Base-by-base conservation (phyloP, 306 rosid genomes). In the Ochetophila trinervis region DNA sequence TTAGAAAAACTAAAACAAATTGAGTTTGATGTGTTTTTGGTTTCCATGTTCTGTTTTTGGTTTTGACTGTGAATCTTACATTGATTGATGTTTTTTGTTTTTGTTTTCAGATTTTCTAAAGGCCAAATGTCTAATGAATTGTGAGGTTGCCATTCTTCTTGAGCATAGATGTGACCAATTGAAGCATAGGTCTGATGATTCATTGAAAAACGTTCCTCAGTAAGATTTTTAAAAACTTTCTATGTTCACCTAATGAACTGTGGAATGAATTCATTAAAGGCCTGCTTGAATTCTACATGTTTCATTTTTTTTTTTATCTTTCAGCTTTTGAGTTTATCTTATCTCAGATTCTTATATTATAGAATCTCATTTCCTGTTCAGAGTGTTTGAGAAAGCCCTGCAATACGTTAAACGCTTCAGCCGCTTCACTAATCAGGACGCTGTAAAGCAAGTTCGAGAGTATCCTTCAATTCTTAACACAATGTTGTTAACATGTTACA, bases 41-140 rank as follows among this genome's bases (percentile, higher is more conserved):
- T 62, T 40, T 4, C 23, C n/a, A 16, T 6, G 6, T 13, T 2
- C 6, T 27, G 27, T 57, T 18, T 7, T 27, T 57, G 15, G 60
- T 5, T n/a, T 56, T 23, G 19, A n/a, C 14, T 14, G 16, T 56
- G 1, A 6, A 56, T 56, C 16, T 14, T 23, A 2, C 1, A 17
- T 60, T 19, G 53, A 15, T 12, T 27, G 35, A 14, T 6, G 59
- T 15, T 48, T 65, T 53, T 17, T n/a, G n/a, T n/a, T n/a, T 4
- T 59, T 53, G 66, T 50, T 49, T 7, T 40, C 62, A 71, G 74
- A 77, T 49, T 77, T 71, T 72, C 36, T 61, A 51, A 77, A 77
- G 67, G 76, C 81, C 22, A 76, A 76, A 65, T 69, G 80, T 30
- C 56, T 76, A 18, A 77, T 71, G 77, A 71, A 77, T 64, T 60